Evolutionary conservation across 768 basidiomycete species (phyloP).

Genomic region (Mycena haematopus): DNA sequence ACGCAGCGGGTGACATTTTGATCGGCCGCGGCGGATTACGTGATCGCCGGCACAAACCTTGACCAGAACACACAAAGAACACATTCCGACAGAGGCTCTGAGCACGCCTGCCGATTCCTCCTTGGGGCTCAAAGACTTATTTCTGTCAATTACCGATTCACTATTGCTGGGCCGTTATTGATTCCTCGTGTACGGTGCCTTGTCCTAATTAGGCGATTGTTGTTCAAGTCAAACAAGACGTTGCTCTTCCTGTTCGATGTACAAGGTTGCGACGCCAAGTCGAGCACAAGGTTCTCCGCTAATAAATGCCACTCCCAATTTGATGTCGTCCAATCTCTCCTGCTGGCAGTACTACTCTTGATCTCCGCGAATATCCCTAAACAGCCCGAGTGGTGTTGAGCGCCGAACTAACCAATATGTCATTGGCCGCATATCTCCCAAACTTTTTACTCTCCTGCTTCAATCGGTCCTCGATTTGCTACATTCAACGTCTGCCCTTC

Average conservation of each 20-base stretch:
- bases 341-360: not conserved
- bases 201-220: constrained; percentile 24
- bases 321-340: constrained; percentile 7
- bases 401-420: constrained; percentile 17
- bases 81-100: too few species aligned
- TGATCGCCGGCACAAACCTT: too few species aligned
- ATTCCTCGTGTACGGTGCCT: constrained; percentile 5
- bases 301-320: constrained; percentile 7
- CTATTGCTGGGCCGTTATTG: not conserved
- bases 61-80: too few species aligned
- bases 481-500: constrained; percentile 41
- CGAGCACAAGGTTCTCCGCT: not conserved
- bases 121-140: not conserved
- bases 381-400: constrained; percentile 18
- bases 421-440: constrained; percentile 31
- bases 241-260: constrained; percentile 20
- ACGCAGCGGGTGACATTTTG: too few species aligned
- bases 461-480: constrained; percentile 28
- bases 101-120: not conserved
- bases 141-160: not conserved
- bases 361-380: not conserved
- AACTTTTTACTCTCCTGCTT: constrained; percentile 33
- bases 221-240: constrained; percentile 14
- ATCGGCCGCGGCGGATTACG: too few species aligned
- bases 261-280: constrained; percentile 18